phyloP scores from a whole-genome alignment of 805 yeast species.

The Wickerhamiella hasegawae region DNA sequence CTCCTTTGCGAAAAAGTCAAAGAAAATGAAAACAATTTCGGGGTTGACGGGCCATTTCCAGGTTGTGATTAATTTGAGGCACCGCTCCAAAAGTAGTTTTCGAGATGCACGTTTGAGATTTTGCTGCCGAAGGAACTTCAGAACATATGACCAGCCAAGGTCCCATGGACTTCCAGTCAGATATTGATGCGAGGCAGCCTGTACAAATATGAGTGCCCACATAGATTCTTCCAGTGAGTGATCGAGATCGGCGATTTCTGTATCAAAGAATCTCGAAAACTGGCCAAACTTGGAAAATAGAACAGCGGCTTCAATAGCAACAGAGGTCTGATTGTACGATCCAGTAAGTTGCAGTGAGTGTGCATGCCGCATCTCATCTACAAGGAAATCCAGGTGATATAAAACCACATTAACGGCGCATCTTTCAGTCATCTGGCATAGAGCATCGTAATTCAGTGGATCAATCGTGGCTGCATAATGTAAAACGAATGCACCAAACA shows the following conservation, averaged over 20 bases:
- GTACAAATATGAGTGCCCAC: constrained; percentile 1
- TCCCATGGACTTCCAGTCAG: not conserved
- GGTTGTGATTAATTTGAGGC: constrained; percentile 4
- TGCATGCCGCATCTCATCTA: not conserved
- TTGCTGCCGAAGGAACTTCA: not conserved
- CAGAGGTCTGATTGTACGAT: not conserved
- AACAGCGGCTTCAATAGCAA: not conserved
- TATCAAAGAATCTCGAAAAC: not conserved
- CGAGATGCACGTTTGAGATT: not conserved
- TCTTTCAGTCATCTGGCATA: not conserved
- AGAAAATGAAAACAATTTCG: constrained; percentile 7
- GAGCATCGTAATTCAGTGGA: not conserved
- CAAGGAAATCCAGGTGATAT: not conserved
- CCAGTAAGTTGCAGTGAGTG: not conserved
- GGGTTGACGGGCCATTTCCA: constrained; percentile 14
- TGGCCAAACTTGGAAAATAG: not conserved
- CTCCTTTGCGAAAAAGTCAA: constrained; percentile 10
- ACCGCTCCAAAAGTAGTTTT: constrained; percentile 2
- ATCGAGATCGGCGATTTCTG: not conserved
- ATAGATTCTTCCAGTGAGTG: not conserved
- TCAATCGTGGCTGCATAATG: not conserved
- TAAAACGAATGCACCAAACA: constrained; percentile 2
- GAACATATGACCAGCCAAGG: constrained; percentile 1
- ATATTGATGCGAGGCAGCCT: not conserved
- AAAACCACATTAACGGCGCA: not conserved